Percentiles rank a stretch among this genome's conserved stretches.
phyloP scores from a whole-genome alignment of 139 green algal species.

The Chlamydomonas asymmetrica region DNA sequence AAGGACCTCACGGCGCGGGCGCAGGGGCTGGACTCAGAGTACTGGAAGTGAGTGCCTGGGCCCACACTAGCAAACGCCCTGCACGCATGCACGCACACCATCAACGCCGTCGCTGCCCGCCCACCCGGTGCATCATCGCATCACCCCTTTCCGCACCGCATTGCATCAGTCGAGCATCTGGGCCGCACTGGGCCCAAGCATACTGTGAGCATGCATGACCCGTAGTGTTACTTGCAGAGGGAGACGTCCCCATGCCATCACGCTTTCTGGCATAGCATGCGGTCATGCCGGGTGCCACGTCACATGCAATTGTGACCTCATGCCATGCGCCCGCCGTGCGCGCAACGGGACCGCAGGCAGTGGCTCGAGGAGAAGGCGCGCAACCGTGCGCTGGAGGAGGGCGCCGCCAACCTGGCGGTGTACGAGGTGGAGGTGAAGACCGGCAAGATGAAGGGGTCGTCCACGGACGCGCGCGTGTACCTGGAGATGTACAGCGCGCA shows the following conservation, averaged over 20 bases:
- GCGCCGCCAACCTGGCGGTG: conserved; percentile 22
- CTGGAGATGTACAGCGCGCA: conserved; percentile 60
- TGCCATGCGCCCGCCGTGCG: background rate
- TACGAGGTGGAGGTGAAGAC: conserved; percentile 73
- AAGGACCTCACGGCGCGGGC: conserved; percentile 17
- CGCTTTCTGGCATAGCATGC: too few relatives aligned
- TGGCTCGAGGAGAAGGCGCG: conserved; percentile 59
- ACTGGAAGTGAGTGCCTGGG: conserved; percentile 38
- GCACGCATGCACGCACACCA: too few relatives aligned
- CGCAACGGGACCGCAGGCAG: conserved; percentile 33
- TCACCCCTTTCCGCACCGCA: too few relatives aligned
- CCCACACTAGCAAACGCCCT: too few relatives aligned
- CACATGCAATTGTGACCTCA: background rate
- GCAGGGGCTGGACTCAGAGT: conserved; percentile 40
- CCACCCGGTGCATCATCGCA: too few relatives aligned
- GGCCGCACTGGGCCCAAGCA: too few relatives aligned
- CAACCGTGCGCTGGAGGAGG: conserved; percentile 49
- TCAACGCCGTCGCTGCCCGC: too few relatives aligned
- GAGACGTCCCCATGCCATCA: too few relatives aligned
- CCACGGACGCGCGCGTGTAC: conserved; percentile 60
- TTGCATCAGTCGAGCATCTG: too few relatives aligned
- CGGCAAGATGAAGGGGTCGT: conserved; percentile 54
- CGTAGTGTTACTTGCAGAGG: too few relatives aligned
- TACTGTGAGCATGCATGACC: too few relatives aligned
- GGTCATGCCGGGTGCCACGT: too few relatives aligned